Evolutionary conservation across 1,139 yeast genomes (phyloP).

Genomic region (Yamadazyma spencermartinsiae): DNA sequence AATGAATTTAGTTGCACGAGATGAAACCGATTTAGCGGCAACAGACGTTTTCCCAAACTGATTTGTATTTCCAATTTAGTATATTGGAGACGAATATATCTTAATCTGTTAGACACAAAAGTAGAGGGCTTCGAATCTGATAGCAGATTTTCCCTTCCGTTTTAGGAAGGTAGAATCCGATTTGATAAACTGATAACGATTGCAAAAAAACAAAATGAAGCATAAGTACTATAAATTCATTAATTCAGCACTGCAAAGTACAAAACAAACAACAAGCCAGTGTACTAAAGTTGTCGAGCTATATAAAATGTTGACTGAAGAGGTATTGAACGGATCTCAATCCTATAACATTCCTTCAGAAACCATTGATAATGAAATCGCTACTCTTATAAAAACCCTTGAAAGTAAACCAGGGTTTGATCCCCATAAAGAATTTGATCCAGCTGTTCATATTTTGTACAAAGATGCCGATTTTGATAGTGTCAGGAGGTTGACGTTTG

Average conservation of each 20-base stretch:
- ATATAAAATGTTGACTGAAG: constrained; percentile 10
- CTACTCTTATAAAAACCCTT: constrained; percentile 18
- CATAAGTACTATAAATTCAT: not conserved
- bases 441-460: constrained; percentile 25
- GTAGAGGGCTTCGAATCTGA: too few species aligned
- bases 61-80: too few species aligned
- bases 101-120: too few species aligned
- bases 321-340: constrained; percentile 17
- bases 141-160: not conserved
- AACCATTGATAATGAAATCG: constrained; percentile 25
- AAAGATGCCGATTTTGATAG: constrained; percentile 21
- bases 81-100: too few species aligned
- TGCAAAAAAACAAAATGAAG: not conserved
- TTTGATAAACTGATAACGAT: not conserved
- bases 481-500: constrained; percentile 22
- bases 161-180: not conserved
- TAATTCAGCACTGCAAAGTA: not conserved
- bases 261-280: not conserved
- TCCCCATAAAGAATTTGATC: constrained; percentile 28
- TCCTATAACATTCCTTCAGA: constrained; percentile 19
- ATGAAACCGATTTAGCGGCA: too few species aligned
- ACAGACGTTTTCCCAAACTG: too few species aligned
- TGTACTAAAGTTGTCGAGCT: too few species aligned
- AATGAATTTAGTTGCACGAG: too few species aligned
- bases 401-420: constrained; percentile 26